Conservation (phyloP, 2,329 filamentous ascomycete genomes). For the Cladophialophora psammophila region DNA sequence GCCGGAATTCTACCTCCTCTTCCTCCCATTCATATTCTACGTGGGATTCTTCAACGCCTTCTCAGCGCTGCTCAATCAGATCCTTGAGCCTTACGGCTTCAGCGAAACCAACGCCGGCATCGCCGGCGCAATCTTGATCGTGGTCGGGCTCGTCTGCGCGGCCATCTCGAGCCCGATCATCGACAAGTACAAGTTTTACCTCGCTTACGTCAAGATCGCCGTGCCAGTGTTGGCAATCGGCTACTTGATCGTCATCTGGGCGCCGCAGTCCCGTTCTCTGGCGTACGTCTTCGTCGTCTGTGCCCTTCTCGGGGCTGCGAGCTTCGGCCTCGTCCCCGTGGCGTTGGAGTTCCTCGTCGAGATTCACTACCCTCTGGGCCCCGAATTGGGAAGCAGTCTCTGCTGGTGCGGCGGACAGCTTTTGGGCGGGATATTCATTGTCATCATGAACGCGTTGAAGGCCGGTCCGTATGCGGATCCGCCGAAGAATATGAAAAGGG, state of each 20-base stretch:
- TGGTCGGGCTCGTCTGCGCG: conserved; percentile 80
- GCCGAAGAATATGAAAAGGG: conserved; percentile 74
- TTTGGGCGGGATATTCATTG: conserved; percentile 81
- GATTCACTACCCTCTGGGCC: conserved; percentile 83
- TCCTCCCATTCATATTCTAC: conserved; percentile 82
- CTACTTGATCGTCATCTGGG: conserved; percentile 84
- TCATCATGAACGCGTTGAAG: conserved; percentile 78
- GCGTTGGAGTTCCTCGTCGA: conserved; percentile 87
- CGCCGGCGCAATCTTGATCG: conserved; percentile 85
- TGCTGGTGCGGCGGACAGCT: conserved; percentile 89
- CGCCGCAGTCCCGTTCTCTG: conserved; percentile 68
- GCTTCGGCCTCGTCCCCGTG: conserved; percentile 82
- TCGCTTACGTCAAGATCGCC: conserved; percentile 74
- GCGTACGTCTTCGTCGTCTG: conserved; percentile 72
- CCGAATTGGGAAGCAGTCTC: conserved; percentile 82
- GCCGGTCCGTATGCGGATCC: conserved; percentile 61
- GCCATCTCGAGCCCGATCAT: conserved; percentile 82
- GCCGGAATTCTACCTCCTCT: conserved; percentile 78
- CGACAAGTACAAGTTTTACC: conserved; percentile 82
- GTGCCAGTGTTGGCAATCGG: conserved; percentile 75
- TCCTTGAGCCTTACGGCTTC: conserved; percentile 86
- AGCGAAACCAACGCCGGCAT: conserved; percentile 85
- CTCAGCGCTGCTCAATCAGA: conserved; percentile 87
- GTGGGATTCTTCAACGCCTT: conserved; percentile 94
- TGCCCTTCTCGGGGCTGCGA: conserved; percentile 77